A percentile compares a stretch with the other conserved stretches of the same genome.
These are phyloP conservation scores for Myxozyma melibiosi DNA, from an alignment of 805 yeast species.

Conservation along the genomic window DNA sequence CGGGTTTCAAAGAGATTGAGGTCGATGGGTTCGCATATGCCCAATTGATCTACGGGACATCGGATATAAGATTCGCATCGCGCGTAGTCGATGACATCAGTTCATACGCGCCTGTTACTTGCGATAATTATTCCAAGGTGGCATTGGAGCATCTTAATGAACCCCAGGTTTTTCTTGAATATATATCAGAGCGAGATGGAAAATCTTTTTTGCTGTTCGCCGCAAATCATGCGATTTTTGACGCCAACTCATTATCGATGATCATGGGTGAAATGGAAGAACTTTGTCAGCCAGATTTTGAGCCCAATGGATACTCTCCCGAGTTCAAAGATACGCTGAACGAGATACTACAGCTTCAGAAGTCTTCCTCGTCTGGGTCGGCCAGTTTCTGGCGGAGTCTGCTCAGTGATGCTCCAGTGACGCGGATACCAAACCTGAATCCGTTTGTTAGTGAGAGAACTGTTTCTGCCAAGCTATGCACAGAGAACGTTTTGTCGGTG, in stretches of 20 bases:
- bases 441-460: not conserved
- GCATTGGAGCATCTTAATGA: constrained; percentile 9
- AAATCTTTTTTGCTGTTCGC: constrained; percentile 13
- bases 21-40: constrained; percentile 22
- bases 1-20: constrained; percentile 27
- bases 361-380: not conserved
- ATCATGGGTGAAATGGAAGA: constrained; percentile 11
- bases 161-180: constrained; percentile 27
- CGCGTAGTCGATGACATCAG: not conserved
- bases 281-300: not conserved
- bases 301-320: not conserved
- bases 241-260: constrained; percentile 18
- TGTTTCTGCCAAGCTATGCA: not conserved
- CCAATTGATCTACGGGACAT: constrained; percentile 21
- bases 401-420: constrained; percentile 10
- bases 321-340: not conserved
- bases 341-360: constrained; percentile 11
- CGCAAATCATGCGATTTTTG: constrained; percentile 35
- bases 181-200: not conserved
- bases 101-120: not conserved
- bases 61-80: constrained; percentile 3
- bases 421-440: constrained; percentile 27
- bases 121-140: not conserved
- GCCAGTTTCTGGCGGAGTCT: constrained; percentile 19
- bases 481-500: not conserved